These are phyloP conservation scores for Solioccasus polychromus DNA, from an alignment of 768 basidiomycete species.

Conservation along the genomic window DNA sequence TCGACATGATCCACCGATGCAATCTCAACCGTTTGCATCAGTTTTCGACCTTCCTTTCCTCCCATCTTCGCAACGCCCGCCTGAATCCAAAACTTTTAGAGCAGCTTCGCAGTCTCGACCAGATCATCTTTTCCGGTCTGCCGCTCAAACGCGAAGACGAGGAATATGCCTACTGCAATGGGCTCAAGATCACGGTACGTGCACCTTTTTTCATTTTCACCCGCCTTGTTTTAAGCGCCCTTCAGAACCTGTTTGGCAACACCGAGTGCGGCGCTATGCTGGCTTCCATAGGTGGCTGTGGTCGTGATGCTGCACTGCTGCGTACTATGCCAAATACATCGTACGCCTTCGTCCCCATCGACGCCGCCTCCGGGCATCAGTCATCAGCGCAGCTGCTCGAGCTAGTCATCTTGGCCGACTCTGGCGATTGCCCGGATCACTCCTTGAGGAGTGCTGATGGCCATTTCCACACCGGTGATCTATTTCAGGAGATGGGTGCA, in stretches of 20 bases:
- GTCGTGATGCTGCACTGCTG: slow-evolving; percentile 50
- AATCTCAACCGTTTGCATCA: slow-evolving; percentile 74
- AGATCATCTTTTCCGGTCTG: slow-evolving; percentile 66
- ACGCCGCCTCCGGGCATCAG: slow-evolving; percentile 45
- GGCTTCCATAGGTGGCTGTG: slow-evolving; percentile 53
- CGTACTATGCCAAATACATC: slow-evolving; percentile 57
- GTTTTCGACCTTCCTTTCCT: slow-evolving; percentile 66
- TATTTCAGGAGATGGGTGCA: slow-evolving; percentile 63
- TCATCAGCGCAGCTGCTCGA: slow-evolving; percentile 60
- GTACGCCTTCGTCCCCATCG: slow-evolving; percentile 65
- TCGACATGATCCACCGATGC: slow-evolving; percentile 67
- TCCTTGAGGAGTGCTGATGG: slow-evolving; percentile 61
- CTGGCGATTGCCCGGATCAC: slow-evolving; percentile 64
- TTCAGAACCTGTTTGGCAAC: slow-evolving; percentile 75
- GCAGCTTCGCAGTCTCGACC: slow-evolving; percentile 53
- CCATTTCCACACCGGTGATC: slow-evolving; percentile 76
- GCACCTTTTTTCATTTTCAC: slow-evolving; percentile 11
- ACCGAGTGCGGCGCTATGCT: slow-evolving; percentile 79
- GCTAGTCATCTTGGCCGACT: slow-evolving; percentile 64
- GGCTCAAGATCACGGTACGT: slow-evolving; percentile 61
- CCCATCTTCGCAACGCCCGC: slow-evolving; percentile 59
- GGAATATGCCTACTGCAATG: slow-evolving; percentile 63
- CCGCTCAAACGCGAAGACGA: slow-evolving; percentile 66
- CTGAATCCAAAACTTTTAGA: slow-evolving; percentile 58
- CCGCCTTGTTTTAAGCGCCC: slow-evolving; percentile 19